These are phyloP conservation scores for Phytophthora fragariaefolia DNA, from an alignment of 352 stramenopile genomes.

Conservation along the genomic window DNA sequence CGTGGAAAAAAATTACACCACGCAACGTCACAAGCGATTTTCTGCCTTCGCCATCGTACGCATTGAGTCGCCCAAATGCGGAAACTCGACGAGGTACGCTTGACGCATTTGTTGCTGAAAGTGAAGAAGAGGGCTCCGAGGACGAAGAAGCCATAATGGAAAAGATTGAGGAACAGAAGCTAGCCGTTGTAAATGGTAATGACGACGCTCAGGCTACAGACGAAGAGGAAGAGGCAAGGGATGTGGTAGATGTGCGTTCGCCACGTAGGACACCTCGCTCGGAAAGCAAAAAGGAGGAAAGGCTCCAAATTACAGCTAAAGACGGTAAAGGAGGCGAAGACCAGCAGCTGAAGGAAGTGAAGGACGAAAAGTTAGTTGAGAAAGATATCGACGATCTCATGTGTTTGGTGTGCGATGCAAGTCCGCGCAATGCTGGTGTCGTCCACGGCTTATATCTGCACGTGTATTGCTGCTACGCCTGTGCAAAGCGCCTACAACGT, in stretches of 20 bases:
- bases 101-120: slow-evolving; percentile 70
- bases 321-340: slow-evolving; percentile 17
- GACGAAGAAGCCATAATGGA: slow-evolving; percentile 53
- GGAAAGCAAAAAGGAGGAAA: slow-evolving; percentile 41
- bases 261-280: slow-evolving; percentile 12
- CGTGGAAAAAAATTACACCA: slow-evolving; percentile 67
- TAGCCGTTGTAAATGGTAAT: slow-evolving; percentile 6
- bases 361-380: slow-evolving; percentile 30
- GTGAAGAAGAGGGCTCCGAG: slow-evolving; percentile 54
- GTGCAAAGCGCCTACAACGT: slow-evolving; percentile 68
- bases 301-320: slow-evolving; percentile 10
- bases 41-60: slow-evolving; percentile 36
- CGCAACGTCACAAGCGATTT: slow-evolving; percentile 60
- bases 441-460: slow-evolving; percentile 85
- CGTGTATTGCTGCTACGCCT: slow-evolving; percentile 83
- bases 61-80: neutral
- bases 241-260: slow-evolving; percentile 19
- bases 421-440: slow-evolving; percentile 66
- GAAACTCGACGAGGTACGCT: slow-evolving; percentile 55
- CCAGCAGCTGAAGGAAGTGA: slow-evolving; percentile 21
- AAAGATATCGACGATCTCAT: slow-evolving; percentile 64
- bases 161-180: slow-evolving; percentile 32
- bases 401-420: slow-evolving; percentile 73
- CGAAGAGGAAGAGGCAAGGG: slow-evolving; percentile 30
- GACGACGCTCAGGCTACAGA: slow-evolving; percentile 34